Conservation (phyloP, 2,329 filamentous ascomycete species). For the Talaromyces rugulosus region DNA sequence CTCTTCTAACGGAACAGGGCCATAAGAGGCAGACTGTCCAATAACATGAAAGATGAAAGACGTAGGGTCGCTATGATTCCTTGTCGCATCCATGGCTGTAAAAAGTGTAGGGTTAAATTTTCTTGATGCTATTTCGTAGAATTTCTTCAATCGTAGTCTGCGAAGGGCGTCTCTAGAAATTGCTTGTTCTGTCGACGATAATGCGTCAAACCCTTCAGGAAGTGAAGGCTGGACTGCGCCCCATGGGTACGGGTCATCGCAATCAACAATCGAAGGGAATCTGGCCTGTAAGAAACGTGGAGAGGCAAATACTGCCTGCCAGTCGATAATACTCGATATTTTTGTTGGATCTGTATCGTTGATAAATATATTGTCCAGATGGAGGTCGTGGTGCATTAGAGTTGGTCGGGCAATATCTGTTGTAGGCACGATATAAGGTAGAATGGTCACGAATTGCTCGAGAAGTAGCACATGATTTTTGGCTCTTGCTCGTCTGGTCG, state of each 20-base stretch:
- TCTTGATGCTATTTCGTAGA: conserved; percentile 20
- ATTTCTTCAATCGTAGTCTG: conserved; percentile 18
- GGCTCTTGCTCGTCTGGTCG: neutral
- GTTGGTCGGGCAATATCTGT: conserved; percentile 8
- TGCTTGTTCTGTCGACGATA: conserved; percentile 16
- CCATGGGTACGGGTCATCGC: conserved; percentile 20
- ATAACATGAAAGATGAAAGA: conserved; percentile 21
- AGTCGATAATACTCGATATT: conserved; percentile 25
- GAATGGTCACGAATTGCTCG: conserved; percentile 16
- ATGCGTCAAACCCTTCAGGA: conserved; percentile 19
- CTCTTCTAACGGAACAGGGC: conserved; percentile 19
- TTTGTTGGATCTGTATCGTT: conserved; percentile 21
- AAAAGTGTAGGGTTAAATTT: conserved; percentile 20
- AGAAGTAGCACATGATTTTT: conserved; percentile 19
- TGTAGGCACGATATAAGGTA: conserved; percentile 19
- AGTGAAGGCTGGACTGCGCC: conserved; percentile 22
- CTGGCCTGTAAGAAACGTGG: conserved; percentile 24
- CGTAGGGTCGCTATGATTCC: conserved; percentile 18
- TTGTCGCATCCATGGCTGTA: conserved; percentile 19
- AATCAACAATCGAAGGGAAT: conserved; percentile 22
- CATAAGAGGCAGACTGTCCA: conserved; percentile 15
- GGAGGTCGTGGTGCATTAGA: conserved; percentile 22
- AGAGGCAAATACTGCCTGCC: conserved; percentile 20
- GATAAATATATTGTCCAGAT: conserved; percentile 33
- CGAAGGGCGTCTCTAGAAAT: conserved; percentile 9